Evolutionary conservation across 106 monocot genomes (phyloP), one percentile per base, ranked within the genome.

Genomic region (Vanilla planifolia): DNA sequence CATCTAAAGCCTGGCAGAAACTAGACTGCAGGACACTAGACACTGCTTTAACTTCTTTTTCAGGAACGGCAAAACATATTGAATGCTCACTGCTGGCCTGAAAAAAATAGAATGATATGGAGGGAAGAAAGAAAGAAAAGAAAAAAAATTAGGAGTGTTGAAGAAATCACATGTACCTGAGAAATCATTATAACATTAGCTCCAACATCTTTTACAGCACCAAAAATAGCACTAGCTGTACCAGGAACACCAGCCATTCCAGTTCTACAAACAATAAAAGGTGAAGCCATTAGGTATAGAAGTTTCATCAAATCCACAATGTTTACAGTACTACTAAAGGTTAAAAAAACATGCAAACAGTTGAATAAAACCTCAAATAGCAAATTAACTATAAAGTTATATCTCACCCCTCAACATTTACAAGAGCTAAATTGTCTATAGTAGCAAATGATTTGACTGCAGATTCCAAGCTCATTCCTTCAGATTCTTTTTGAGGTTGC

Each of bases 191-290:
- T 85, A 66, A 98, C 96, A 82, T 98, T 98, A 65, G 96, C 96
- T 47, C 96, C 96, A 44, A 98, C 96, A 63, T 85, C 91, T 77
- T 92, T 98, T 55, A 98, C 96, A 27, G 82, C 50, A 80, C 62
- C 32, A 77, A 98, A 98, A 48, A 98, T 98, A 69, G 76, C 84
- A 85, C 96, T 98, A 0, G 96, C 96, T 67, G 96, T 98, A 44
- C 96, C 96, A 75, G 96, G 96, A 61, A 98, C 91, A 68, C 96
- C 96, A 76, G 96, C 96, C 96, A 98, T 98, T 70, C 96, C 96
- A 65, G 91, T 91, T 73, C 96, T 98, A 48, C 66, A 67, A 44
- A 53, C 47, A 53, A 53, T 30, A 22, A 29, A 7, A 28, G 14
- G 16, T 30, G 30, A 30, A 53, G 11, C 1, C 30, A 53, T 53